Evolutionary conservation across 2,329 filamentous ascomycete genomes (phyloP).

Genomic region (Paraphaeosphaeria sporulosa): DNA sequence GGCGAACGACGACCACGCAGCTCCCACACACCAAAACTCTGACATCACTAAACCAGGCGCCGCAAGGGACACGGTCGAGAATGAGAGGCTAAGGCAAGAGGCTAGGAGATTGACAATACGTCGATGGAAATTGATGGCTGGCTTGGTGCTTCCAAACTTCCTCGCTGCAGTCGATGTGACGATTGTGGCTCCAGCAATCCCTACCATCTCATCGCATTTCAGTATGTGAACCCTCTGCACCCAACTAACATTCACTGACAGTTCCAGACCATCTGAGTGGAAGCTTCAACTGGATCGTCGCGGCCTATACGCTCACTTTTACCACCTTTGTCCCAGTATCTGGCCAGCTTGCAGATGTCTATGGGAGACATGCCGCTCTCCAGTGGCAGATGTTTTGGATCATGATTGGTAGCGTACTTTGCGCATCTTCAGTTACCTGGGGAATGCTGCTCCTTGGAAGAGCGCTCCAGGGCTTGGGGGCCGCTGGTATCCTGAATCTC

Average conservation of each 20-base stretch:
- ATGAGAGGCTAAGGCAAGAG: slow-evolving; percentile 13
- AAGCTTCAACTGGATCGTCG: slow-evolving; percentile 67
- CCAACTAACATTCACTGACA: slow-evolving; percentile 10
- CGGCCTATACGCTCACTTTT: slow-evolving; percentile 71
- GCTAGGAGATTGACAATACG: slow-evolving; percentile 47
- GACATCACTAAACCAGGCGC: not conserved
- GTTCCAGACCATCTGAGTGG: slow-evolving; percentile 62
- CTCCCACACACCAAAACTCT: not conserved
- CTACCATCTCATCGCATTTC: slow-evolving; percentile 71
- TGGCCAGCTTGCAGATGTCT: slow-evolving; percentile 70
- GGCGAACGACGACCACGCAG: not conserved
- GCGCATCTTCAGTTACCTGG: slow-evolving; percentile 66
- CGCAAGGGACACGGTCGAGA: slow-evolving; percentile 22
- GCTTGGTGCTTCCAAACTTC: slow-evolving; percentile 67
- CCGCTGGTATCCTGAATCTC: slow-evolving; percentile 67
- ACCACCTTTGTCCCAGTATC: slow-evolving; percentile 73
- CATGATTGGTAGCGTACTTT: slow-evolving; percentile 67
- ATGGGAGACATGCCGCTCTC: slow-evolving; percentile 67
- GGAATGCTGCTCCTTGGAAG: slow-evolving; percentile 68
- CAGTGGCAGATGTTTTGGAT: slow-evolving; percentile 62
- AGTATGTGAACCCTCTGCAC: slow-evolving; percentile 48
- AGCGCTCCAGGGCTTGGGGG: slow-evolving; percentile 68
- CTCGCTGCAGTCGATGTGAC: slow-evolving; percentile 71
- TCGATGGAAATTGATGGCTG: slow-evolving; percentile 66
- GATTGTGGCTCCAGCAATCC: slow-evolving; percentile 67